Evolutionary conservation across 768 basidiomycete genomes (phyloP), one percentile per base, ranked within the genome.

Genomic region (Coprinopsis marcescibilis): DNA sequence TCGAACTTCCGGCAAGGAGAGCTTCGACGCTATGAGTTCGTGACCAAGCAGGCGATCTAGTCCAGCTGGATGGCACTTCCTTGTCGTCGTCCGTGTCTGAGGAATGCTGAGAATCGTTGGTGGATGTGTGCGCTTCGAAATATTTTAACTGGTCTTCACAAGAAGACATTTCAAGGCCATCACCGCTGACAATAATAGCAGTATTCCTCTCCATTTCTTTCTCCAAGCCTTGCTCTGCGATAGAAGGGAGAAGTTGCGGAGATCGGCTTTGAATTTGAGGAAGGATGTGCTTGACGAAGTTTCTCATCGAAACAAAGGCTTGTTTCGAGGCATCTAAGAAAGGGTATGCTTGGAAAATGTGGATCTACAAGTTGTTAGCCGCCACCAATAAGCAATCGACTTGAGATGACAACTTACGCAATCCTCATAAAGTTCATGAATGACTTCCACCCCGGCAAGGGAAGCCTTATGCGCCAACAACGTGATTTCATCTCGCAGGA

Each of bases 391-490:
- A 43, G 13, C 32, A 15, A 6, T 23, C n/a, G 19, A 36, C n/a
- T 17, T 15, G 23, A 34, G 14, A 5, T 20, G 24, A 27, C 2
- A 15, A 70, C 84, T 57, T 57, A 94, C 91, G 42, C 84, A 86
- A 65, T 99, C 95, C 57, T 94, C 85, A 57, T 89, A 96, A 30
- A 89, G 64, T 60, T 97, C 93, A 55, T 94, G 88, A 51, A 77
- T 78, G 24, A 96, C 89, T 45, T 85, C 71, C 29, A 95, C 90
- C 2, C 93, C 94, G 0, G 87, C 81, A 21, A 88, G 62, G 3
- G 83, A 79, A 10, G 96, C 96, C 62, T 99, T 99, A 66, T 95
- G 89, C 1, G 94, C 92, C 21, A 98, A 63, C 7, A 99, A 74
- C 13, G 85, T 85, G 19, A 90, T 85, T 61, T 98, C 95, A 57